Evolutionary conservation across 768 basidiomycete genomes (phyloP).

Genomic region (Suillus plorans): DNA sequence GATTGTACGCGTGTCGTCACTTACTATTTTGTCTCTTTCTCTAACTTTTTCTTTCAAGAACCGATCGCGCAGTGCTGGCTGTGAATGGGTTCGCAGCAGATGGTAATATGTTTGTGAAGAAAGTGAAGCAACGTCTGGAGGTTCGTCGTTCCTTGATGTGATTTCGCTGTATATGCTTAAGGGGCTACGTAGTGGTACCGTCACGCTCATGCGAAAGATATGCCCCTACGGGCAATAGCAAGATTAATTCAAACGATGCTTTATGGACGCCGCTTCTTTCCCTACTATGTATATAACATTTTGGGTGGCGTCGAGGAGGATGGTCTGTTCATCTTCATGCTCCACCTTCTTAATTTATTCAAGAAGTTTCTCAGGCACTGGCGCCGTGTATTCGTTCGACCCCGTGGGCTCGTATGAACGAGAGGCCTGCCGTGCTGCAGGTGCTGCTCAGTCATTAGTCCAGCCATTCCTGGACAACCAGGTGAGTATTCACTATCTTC

Average conservation of each 20-base stretch:
- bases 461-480: constrained; percentile 99
- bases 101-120: constrained; percentile 97
- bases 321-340: constrained; percentile 51
- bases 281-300: constrained; percentile 97
- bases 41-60: constrained; percentile 45
- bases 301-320: constrained; percentile 96
- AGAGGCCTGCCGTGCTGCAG: constrained; percentile 94
- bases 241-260: constrained; percentile 98
- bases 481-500: constrained; percentile 45
- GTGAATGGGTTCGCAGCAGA: constrained; percentile 98
- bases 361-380: constrained; percentile 59
- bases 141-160: constrained; percentile 43
- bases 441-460: constrained; percentile 89
- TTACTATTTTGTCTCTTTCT: too few relatives aligned
- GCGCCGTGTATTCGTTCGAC: constrained; percentile 99
- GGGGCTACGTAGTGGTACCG: constrained; percentile 78
- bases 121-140: constrained; percentile 92
- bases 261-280: constrained; percentile 95
- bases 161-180: background rate
- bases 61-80: constrained; percentile 89
- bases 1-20: constrained; percentile 60
- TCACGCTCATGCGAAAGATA: constrained; percentile 95
- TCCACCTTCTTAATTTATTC: constrained; percentile 7
- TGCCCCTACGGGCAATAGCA: constrained; percentile 97
- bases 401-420: constrained; percentile 98